Conservation (phyloP, 2,329 filamentous ascomycete genomes). For the Nemania abortiva region DNA sequence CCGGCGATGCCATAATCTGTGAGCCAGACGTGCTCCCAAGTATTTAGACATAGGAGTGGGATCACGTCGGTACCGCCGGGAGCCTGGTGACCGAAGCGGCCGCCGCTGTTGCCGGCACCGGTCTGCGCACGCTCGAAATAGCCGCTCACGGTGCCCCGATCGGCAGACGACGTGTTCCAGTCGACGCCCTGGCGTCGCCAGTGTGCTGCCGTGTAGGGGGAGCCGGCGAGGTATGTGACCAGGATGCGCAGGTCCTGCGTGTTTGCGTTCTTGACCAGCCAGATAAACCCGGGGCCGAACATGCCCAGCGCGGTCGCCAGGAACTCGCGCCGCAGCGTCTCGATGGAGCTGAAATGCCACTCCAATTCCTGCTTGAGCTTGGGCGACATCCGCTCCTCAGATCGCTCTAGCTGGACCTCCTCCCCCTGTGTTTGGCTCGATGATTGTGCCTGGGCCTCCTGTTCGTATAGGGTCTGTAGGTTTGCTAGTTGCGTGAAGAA, state of each 20-base stretch:
- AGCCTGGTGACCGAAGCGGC: constrained; percentile 55
- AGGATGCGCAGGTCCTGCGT: constrained; percentile 73
- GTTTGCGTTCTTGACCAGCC: constrained; percentile 77
- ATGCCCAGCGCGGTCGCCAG: constrained; percentile 84
- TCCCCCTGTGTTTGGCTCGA: background rate
- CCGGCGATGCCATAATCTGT: constrained; percentile 80
- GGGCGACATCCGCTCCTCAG: constrained; percentile 62
- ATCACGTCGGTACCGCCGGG: constrained; percentile 76
- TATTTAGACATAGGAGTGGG: constrained; percentile 91
- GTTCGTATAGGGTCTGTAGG: constrained; percentile 25
- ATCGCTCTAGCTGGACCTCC: constrained; percentile 22
- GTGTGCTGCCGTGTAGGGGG: constrained; percentile 87
- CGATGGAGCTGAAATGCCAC: constrained; percentile 81
- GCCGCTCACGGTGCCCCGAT: constrained; percentile 51
- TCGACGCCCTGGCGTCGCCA: constrained; percentile 78
- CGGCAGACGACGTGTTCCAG: constrained; percentile 72
- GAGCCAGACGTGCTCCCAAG: constrained; percentile 95
- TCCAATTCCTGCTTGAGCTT: constrained; percentile 71
- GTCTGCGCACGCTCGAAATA: constrained; percentile 57
- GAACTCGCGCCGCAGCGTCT: constrained; percentile 84
- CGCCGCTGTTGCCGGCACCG: constrained; percentile 44
- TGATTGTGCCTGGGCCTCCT: constrained; percentile 10
- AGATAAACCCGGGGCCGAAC: constrained; percentile 98
- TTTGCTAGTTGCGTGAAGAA: constrained; percentile 74
- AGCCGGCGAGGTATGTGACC: constrained; percentile 90